Evolutionary conservation across 75 land plant genomes (phyloP).

Genomic region (Selaginella moellendorffii): DNA sequence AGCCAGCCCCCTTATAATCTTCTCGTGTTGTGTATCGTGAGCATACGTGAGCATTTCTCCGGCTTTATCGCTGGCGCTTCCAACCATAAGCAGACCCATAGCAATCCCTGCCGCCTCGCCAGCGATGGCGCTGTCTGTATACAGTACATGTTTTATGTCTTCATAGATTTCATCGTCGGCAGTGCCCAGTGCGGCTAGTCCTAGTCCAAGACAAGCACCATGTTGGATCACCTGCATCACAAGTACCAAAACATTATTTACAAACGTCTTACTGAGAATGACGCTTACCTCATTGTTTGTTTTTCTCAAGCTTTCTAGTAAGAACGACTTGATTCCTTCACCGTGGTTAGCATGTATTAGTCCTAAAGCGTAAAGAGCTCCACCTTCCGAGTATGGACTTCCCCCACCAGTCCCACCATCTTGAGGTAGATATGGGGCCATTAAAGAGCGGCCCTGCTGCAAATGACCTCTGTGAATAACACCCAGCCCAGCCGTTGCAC

Average conservation of each 20-base stretch:
- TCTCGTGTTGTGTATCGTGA: constrained; percentile 96
- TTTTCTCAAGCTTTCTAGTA: constrained; percentile 72
- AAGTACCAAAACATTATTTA: neutral
- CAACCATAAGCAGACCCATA: constrained; percentile 95
- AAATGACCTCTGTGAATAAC: constrained; percentile 94
- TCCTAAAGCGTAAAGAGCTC: constrained; percentile 92
- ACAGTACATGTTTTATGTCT: constrained; percentile 74
- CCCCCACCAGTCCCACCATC: constrained; percentile 84
- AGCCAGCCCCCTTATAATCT: constrained; percentile 90
- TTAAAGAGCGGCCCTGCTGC: constrained; percentile 89
- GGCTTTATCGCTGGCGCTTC: constrained; percentile 87
- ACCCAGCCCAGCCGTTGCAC: constrained; percentile 96
- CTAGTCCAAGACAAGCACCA: constrained; percentile 93
- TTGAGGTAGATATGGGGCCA: constrained; percentile 98
- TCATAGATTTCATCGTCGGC: constrained; percentile 96
- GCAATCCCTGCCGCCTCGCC: constrained; percentile 96
- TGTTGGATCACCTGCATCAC: constrained; percentile 78
- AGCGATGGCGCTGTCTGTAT: constrained; percentile 87
- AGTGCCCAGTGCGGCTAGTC: constrained; percentile 90
- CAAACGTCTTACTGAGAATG: neutral
- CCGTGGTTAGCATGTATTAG: constrained; percentile 99
- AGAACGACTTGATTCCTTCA: constrained; percentile 89
- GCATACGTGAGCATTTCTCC: constrained; percentile 96
- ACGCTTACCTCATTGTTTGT: constrained; percentile 62
- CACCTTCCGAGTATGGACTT: constrained; percentile 97